Conservation (phyloP, 805 yeast genomes). For the Cyberlindnera lachancei region DNA sequence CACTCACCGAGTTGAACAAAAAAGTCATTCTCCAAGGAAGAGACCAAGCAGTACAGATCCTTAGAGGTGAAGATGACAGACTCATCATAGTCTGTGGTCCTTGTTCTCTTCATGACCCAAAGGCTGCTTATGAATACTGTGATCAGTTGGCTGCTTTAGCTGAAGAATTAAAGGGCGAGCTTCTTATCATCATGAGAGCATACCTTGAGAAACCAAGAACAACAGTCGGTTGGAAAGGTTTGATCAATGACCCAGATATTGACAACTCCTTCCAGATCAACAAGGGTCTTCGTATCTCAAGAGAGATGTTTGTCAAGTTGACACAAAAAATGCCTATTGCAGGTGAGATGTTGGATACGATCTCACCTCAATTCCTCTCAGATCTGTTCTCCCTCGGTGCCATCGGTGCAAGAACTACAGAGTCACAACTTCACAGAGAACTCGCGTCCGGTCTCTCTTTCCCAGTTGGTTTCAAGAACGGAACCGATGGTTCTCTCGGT, state of each 20-base stretch:
- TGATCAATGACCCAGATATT: constrained; percentile 94
- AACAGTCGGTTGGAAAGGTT: constrained; percentile 98
- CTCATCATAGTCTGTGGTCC: constrained; percentile 90
- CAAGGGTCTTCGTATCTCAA: constrained; percentile 84
- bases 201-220: constrained; percentile 97
- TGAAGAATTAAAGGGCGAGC: constrained; percentile 61
- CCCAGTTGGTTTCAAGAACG: constrained; percentile 98
- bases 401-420: constrained; percentile 98
- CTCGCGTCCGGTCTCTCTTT: constrained; percentile 93
- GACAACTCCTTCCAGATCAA: constrained; percentile 90
- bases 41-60: constrained; percentile 61
- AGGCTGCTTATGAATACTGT: constrained; percentile 87
- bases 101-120: constrained; percentile 93
- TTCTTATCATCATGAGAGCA: constrained; percentile 92
- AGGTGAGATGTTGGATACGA: constrained; percentile 96
- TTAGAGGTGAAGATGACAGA: constrained; percentile 81
- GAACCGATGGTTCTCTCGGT: constrained; percentile 92
- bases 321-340: constrained; percentile 88
- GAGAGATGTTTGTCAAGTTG: constrained; percentile 78
- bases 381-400: constrained; percentile 96
- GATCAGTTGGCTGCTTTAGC: constrained; percentile 50
- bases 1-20: constrained; percentile 52
- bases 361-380: constrained; percentile 90
- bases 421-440: constrained; percentile 95
- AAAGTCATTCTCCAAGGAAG: constrained; percentile 69